Conservation (phyloP, 2,329 filamentous ascomycete genomes). For the Apiospora rasikravindrae region DNA sequence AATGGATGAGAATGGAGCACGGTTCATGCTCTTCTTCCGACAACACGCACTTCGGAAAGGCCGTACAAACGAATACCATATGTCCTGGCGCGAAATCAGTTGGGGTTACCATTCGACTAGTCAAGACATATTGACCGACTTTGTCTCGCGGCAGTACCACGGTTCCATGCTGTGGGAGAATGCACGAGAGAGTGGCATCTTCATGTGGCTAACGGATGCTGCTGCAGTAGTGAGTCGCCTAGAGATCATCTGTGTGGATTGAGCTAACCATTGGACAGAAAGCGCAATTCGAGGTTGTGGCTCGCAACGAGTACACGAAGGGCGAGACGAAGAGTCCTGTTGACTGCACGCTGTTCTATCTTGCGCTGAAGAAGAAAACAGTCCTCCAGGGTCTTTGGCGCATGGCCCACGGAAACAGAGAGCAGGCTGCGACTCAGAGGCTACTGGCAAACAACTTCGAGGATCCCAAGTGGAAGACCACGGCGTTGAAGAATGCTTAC, state of each 20-base stretch:
- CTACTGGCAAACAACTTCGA: slow-evolving; percentile 90
- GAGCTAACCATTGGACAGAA: slow-evolving; percentile 50
- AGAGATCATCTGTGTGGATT: background rate
- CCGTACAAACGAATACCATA: slow-evolving; percentile 66
- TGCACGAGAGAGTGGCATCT: slow-evolving; percentile 85
- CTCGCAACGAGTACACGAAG: slow-evolving; percentile 90
- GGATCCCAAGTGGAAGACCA: slow-evolving; percentile 84
- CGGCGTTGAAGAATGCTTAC: slow-evolving; percentile 95
- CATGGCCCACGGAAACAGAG: slow-evolving; percentile 87
- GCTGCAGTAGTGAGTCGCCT: slow-evolving; percentile 69
- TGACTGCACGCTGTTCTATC: slow-evolving; percentile 88
- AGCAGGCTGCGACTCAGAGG: slow-evolving; percentile 80
- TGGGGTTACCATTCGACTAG: slow-evolving; percentile 86
- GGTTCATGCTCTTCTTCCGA: slow-evolving; percentile 87
- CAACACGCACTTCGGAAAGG: slow-evolving; percentile 76
- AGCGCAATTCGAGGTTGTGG: slow-evolving; percentile 85
- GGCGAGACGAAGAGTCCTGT: slow-evolving; percentile 87
- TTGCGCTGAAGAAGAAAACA: slow-evolving; percentile 88
- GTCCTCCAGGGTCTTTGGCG: slow-evolving; percentile 92
- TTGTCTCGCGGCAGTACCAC: slow-evolving; percentile 80
- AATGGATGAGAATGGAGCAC: slow-evolving; percentile 86
- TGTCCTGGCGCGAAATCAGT: slow-evolving; percentile 80
- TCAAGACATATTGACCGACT: slow-evolving; percentile 87
- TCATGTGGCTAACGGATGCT: slow-evolving; percentile 89
- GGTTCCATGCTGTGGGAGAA: slow-evolving; percentile 83